Evolutionary conservation across 768 basidiomycete species (phyloP), one percentile per base, ranked within the genome.

Genomic region (Lactifluus hygrophoroides): DNA sequence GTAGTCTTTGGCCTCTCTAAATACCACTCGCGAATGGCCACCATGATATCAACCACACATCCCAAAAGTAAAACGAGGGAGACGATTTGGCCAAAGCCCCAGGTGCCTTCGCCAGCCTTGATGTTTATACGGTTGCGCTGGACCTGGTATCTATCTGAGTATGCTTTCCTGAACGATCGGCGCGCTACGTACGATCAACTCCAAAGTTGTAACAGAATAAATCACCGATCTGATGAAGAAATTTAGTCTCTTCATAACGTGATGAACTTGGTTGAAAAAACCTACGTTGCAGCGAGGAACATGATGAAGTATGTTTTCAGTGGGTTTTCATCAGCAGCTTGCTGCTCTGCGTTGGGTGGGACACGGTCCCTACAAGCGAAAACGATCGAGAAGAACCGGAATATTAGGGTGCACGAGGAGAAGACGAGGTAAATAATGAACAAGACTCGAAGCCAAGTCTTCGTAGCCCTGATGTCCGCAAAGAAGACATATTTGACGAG

Each of bases 61-160:
- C 45, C 47, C 5, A 55, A 14, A 34, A 44, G 32, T 23, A 58
- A 35, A 38, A 48, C 19, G 1, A 58, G 10, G 7, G 58, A 5
- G 16, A 55, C 32, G 21, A 60, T 55, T 50, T 60, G 58, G 11
- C 53, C 58, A 40, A 60, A 60, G 14, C 53, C 53, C 53, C 53
- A 60, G 10, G 1, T 16, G 8, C 25, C 19, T 50, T 60, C 53
- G 7, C 58, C 58, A 30, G 47, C 14, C 21, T 49, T 21, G 25
- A 55, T 54, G 27, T 50, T 30, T n/a, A 2, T 17, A 7, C 27
- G 40, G 23, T 60, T 60, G 27, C 27, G 42, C 27, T 38, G 42
- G 34, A 60, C 53, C 58, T 60, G 27, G 25, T 34, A 19, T 25
- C 21, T 45, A 5, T 16, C 13, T 54, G 10, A 60, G 58, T 28